Evolutionary conservation across 1,284 basidiomycete species (phyloP), one percentile per base, ranked within the genome.

Genomic region (Flammula alnicola): DNA sequence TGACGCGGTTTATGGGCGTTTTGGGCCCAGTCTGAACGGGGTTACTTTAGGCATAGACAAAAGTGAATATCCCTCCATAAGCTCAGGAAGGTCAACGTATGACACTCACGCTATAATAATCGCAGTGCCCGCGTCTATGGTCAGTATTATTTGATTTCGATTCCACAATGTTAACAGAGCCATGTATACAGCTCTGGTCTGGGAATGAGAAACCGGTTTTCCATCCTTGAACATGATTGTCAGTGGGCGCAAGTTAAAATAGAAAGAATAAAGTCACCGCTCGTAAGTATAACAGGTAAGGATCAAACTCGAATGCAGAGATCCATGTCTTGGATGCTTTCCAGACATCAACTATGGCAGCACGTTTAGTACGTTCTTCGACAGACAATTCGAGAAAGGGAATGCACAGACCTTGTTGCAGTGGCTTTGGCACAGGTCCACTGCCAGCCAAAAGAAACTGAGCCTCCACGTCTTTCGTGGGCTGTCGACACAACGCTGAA

Each of bases 291-390:
- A 53, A 44, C 12, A 58, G 39, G 26, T 60, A 45, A 11, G 60
- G 58, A 36, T 63, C 60, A 29, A 52, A 44, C 12, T 52, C 40
- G 35, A 58, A 63, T 9, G 61, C 60, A 16, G 55, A 45, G 16
- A 45, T 47, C 46, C 54, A 58, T n/a, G 55, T 59, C 30, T 47
- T 45, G n/a, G 51, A 53, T n/a, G 63, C 59, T 46, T 55, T 62
- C 51, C 51, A 52, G 4, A 58, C 36, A 22, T 64, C n/a, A n/a
- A n/a, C n/a, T n/a, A n/a, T n/a, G n/a, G n/a, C n/a, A n/a, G n/a
- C n/a, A n/a, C n/a, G n/a, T n/a, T n/a, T n/a, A n/a, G n/a, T n/a
- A n/a, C n/a, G n/a, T n/a, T n/a, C n/a, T n/a, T n/a, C n/a, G n/a
- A n/a, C n/a, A n/a, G n/a, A n/a, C n/a, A n/a, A n/a, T n/a, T n/a